phyloP scores from a whole-genome alignment of 2,329 filamentous ascomycete genomes.

The Emericellopsis atlantica region DNA sequence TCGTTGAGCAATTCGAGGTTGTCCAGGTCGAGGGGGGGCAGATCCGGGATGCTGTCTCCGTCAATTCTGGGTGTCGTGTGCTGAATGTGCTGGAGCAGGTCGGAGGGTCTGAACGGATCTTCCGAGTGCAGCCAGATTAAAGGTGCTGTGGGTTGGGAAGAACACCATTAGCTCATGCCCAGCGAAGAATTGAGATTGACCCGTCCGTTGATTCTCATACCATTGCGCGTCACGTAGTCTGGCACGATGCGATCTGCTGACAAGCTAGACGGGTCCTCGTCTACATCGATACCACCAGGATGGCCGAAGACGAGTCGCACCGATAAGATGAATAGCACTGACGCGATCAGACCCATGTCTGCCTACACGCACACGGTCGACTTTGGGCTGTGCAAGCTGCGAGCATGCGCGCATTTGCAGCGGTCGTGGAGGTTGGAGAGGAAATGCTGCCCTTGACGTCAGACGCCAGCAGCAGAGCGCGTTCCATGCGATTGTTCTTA shows the following conservation, averaged over 20 bases:
- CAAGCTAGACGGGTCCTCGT: no score
- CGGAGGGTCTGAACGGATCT: conserved; percentile 15
- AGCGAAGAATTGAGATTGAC: not conserved
- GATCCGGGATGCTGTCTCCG: conserved; percentile 6
- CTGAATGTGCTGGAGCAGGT: conserved; percentile 14
- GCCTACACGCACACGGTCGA: no score
- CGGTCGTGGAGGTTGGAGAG: no score
- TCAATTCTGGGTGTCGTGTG: conserved; percentile 12
- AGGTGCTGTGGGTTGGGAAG: conserved; percentile 10
- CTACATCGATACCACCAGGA: no score
- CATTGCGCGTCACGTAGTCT: conserved; percentile 15
- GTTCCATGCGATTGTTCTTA: no score
- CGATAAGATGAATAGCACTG: no score
- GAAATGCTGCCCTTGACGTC: no score
- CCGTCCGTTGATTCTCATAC: conserved; percentile 8
- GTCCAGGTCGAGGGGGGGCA: conserved; percentile 11
- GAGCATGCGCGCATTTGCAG: no score
- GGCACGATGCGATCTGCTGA: conserved; percentile 5
- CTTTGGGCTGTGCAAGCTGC: no score
- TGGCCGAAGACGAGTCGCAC: no score
- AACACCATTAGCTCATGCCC: not conserved
- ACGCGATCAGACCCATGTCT: no score
- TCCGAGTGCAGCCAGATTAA: conserved; percentile 18
- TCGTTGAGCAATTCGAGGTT: conserved; percentile 13
- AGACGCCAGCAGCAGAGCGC: no score